phyloP scores from a whole-genome alignment of 495 filamentous ascomycete species.

The Aspergillus sparsus region DNA sequence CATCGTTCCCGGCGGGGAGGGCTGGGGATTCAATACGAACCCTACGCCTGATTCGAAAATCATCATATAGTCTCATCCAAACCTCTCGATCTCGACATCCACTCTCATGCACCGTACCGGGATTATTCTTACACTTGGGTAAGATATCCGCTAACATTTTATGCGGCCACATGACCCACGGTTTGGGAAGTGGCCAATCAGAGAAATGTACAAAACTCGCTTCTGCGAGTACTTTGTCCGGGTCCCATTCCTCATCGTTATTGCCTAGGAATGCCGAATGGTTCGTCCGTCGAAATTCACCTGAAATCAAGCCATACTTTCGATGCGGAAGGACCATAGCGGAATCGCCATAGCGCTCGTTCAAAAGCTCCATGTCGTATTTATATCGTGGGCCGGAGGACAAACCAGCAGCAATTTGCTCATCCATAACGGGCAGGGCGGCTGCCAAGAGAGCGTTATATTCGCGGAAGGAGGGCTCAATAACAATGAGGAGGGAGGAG shows the following conservation, averaged over 20 bases:
- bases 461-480: constrained; percentile 60
- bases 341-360: constrained; percentile 63
- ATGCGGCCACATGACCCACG: constrained; percentile 67
- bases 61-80: constrained; percentile 71
- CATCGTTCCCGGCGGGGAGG: too few relatives aligned
- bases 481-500: constrained; percentile 63
- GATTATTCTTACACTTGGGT: constrained; percentile 57
- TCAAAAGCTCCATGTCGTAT: constrained; percentile 77
- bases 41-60: constrained; percentile 63
- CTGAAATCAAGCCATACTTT: constrained; percentile 66
- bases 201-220: constrained; percentile 80
- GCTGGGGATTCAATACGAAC: constrained; percentile 43
- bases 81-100: constrained; percentile 65
- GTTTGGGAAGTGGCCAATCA: constrained; percentile 80
- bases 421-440: constrained; percentile 29
- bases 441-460: constrained; percentile 54
- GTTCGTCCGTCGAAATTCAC: constrained; percentile 65
- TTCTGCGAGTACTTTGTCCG: constrained; percentile 60
- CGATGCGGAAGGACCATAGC: constrained; percentile 76
- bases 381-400: constrained; percentile 33
- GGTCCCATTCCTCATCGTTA: constrained; percentile 66
- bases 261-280: constrained; percentile 66
- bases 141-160: constrained; percentile 56
- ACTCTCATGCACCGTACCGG: constrained; percentile 44
- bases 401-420: constrained; percentile 31